A percentile compares a stretch with the other conserved stretches of the same genome.
Evolutionary conservation across 345 rosid species (phyloP).

Genomic region (Lepidium sativum): DNA sequence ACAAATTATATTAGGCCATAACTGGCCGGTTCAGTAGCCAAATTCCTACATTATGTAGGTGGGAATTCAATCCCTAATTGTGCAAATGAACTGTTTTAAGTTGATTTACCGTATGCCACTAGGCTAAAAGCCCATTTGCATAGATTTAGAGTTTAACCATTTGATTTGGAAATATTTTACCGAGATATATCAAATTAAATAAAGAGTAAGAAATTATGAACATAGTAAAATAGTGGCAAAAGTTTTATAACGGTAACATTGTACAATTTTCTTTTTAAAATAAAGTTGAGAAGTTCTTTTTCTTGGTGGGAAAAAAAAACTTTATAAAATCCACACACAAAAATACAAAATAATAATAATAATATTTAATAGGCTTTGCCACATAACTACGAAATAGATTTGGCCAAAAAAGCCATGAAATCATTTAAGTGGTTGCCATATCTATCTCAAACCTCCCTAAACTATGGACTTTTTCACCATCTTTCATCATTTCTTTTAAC

Average conservation of each 20-base stretch:
- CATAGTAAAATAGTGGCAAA: background rate
- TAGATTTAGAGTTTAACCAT: no score
- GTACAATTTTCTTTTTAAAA: background rate
- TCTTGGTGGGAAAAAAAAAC: constrained; percentile 3
- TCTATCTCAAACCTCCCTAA: constrained; percentile 18
- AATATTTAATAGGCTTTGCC: constrained; percentile 14
- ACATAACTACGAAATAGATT: constrained; percentile 21
- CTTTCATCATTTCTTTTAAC: constrained; percentile 21
- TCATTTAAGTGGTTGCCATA: constrained; percentile 22
- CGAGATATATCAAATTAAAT: no score
- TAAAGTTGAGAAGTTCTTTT: background rate
- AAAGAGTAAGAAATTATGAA: background rate
- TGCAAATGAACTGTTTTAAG: no score
- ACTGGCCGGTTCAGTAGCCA: no score
- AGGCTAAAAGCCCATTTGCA: no score
- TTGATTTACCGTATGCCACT: no score
- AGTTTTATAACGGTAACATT: constrained; percentile 17
- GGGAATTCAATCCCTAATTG: no score
- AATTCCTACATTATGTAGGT: no score
- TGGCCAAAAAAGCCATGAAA: constrained; percentile 16
- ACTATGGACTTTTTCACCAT: background rate
- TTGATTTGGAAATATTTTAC: no score
- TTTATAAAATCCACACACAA: background rate
- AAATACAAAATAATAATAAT: background rate
- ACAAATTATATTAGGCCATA: no score